phyloP scores from a whole-genome alignment of 1,284 basidiomycete genomes.

The Cryptococcus amylolentus region DNA sequence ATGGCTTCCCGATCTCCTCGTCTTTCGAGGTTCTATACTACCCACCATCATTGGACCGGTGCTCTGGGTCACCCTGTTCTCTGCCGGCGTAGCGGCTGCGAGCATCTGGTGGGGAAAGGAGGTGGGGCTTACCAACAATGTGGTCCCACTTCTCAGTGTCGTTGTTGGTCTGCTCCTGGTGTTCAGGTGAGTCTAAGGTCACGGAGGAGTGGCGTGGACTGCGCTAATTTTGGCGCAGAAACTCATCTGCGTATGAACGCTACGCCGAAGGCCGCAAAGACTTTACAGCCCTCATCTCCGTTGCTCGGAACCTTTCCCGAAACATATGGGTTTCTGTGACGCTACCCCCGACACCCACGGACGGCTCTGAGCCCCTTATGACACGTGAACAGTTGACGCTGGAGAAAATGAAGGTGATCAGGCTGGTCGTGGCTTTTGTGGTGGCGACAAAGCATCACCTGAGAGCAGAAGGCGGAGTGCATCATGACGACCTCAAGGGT shows the following conservation, averaged over 20 bases:
- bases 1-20: slow-evolving; percentile 81
- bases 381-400: slow-evolving; percentile 60
- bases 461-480: slow-evolving; percentile 42
- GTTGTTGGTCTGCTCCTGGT: slow-evolving; percentile 63
- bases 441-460: slow-evolving; percentile 45
- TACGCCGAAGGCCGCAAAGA: slow-evolving; percentile 66
- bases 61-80: slow-evolving; percentile 72
- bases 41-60: slow-evolving; percentile 63
- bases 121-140: slow-evolving; percentile 45
- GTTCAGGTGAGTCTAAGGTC: slow-evolving; percentile 49
- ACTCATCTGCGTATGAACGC: slow-evolving; percentile 47
- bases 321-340: slow-evolving; percentile 73
- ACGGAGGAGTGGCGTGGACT: background rate
- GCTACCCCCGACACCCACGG: slow-evolving; percentile 52
- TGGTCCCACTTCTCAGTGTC: slow-evolving; percentile 76
- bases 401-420: slow-evolving; percentile 68
- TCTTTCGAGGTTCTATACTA: slow-evolving; percentile 58
- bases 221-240: slow-evolving; percentile 52
- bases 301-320: slow-evolving; percentile 62
- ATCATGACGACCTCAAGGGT: slow-evolving; percentile 44
- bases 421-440: slow-evolving; percentile 57
- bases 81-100: slow-evolving; percentile 50
- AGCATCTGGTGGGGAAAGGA: slow-evolving; percentile 37
- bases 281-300: slow-evolving; percentile 53
- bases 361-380: slow-evolving; percentile 49